phyloP scores from a whole-genome alignment of 192 early-diverging fungal species.

The Coemansia sp. region DNA sequence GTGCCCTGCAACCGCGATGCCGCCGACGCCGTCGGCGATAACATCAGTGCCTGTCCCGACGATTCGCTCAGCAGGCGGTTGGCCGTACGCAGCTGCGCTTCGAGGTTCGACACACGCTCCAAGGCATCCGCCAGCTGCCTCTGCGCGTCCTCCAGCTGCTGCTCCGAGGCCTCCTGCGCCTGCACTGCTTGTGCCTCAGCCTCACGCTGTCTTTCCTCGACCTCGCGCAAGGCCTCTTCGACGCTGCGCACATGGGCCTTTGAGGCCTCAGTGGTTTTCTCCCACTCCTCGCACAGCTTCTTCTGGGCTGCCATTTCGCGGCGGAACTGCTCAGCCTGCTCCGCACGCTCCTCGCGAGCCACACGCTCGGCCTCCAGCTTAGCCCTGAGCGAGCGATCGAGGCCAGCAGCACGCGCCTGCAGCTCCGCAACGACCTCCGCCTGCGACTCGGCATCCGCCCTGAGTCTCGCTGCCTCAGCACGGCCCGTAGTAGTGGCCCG shows the following conservation, averaged over 20 bases:
- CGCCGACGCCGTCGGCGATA: constrained; percentile 61
- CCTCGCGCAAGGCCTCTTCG: constrained; percentile 53
- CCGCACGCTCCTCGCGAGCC: constrained; percentile 59
- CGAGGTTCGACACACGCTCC: constrained; percentile 11
- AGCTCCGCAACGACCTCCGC: constrained; percentile 53
- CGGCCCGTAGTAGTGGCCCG: constrained; percentile 17
- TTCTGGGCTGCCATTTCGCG: constrained; percentile 70
- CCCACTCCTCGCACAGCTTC: constrained; percentile 63
- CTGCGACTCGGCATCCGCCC: constrained; percentile 60
- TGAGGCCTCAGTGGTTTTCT: constrained; percentile 58
- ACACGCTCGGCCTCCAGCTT: constrained; percentile 55
- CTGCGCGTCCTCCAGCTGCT: constrained; percentile 56
- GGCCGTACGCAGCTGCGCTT: constrained; percentile 33
- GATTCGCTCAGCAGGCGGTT: constrained; percentile 33
- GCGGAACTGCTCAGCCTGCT: constrained; percentile 65
- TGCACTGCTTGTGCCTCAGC: constrained; percentile 42
- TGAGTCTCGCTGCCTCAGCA: constrained; percentile 58
- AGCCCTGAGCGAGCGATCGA: constrained; percentile 55
- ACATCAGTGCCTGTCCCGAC: constrained; percentile 5
- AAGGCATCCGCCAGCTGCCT: constrained; percentile 7
- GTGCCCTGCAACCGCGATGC: constrained; percentile 52
- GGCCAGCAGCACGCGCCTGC: constrained; percentile 38
- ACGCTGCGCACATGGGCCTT: constrained; percentile 60
- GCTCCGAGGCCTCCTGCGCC: constrained; percentile 25
- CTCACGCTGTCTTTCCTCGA: constrained; percentile 52